These are phyloP conservation scores for Trametes maxima DNA, from an alignment of 768 basidiomycete genomes.

Conservation along the genomic window DNA sequence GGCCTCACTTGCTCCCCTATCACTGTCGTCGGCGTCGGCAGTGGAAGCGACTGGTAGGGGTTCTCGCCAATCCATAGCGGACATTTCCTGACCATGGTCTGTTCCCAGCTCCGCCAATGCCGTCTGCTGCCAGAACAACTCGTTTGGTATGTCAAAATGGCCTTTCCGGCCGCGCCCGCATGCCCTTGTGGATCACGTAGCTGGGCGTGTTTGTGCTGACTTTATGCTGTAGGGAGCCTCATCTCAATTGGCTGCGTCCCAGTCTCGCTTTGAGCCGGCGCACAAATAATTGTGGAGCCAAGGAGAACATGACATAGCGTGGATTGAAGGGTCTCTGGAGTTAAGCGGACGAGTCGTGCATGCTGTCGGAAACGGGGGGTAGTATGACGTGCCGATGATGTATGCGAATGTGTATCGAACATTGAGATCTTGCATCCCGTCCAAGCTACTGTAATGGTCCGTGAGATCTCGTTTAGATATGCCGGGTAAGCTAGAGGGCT, in stretches of 20 bases:
- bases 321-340: too few species aligned
- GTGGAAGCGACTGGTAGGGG: background rate
- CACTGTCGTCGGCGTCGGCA: slow-evolving; percentile 2
- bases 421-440: too few species aligned
- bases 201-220: background rate
- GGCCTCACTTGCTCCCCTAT: slow-evolving; percentile 2
- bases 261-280: background rate
- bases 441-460: too few species aligned
- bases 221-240: background rate
- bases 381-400: too few species aligned
- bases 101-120: slow-evolving; percentile 8
- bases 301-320: too few species aligned
- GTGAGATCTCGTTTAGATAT: too few species aligned
- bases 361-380: too few species aligned
- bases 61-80: background rate
- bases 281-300: too few species aligned
- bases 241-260: slow-evolving; percentile 4
- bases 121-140: slow-evolving; percentile 19
- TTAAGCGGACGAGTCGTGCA: too few species aligned
- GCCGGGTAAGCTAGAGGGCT: too few species aligned
- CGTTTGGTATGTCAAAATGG: background rate
- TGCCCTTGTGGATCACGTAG: background rate
- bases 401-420: too few species aligned
- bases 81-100: background rate
- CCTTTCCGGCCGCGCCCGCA: background rate